Evolutionary conservation across 2,329 filamentous ascomycete genomes (phyloP), one percentile per base, ranked within the genome.

Genomic region (Zymoseptoria tritici): DNA sequence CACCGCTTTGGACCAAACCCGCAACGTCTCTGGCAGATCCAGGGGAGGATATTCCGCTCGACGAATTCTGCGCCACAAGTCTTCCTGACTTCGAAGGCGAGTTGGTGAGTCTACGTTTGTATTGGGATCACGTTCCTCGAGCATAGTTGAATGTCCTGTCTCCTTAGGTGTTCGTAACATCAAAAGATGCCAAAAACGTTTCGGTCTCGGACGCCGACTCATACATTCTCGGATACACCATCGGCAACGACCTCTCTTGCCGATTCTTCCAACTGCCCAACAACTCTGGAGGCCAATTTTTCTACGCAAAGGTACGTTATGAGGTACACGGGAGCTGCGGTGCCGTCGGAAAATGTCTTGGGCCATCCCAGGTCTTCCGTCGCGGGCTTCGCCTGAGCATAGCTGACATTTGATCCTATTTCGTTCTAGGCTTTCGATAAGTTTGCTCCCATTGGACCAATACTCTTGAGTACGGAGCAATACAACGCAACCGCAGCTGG

Each of bases 241-340:
- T 71, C 29, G 81, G 80, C 29, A 85, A 85, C 63, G 83, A 85
- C 63, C 74, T 85, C 0, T 81, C 79, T 0, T 76, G 77, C 0
- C 77, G 83, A 0, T 81, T 82, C 61, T 72, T 79, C 36, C 83
- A 85, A 62, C 72, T 79, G 3, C 78, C 83, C 20, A 77, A 79
- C 0, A 69, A 68, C 0, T 71, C 77, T 2, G 80, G 80, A 0
- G 81, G 81, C 0, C 83, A 85, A 66, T 84, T 80, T 79, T 77
- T 78, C 0, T 85, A 83, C 62, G 78, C 75, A 16, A 84, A 85
- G 64, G 24, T 26, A 26, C 24, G 24, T 26, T 26, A 26, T 26
- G 7, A 26, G 7, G 4, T 26, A 26, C 24, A 26, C 24, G 24
- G 24, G 24, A 6, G 24, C 7, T 26, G 3, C 7, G 24, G 2